phyloP scores from a whole-genome alignment of 164 flowering plant genomes.

The Liquidambar formosana region DNA sequence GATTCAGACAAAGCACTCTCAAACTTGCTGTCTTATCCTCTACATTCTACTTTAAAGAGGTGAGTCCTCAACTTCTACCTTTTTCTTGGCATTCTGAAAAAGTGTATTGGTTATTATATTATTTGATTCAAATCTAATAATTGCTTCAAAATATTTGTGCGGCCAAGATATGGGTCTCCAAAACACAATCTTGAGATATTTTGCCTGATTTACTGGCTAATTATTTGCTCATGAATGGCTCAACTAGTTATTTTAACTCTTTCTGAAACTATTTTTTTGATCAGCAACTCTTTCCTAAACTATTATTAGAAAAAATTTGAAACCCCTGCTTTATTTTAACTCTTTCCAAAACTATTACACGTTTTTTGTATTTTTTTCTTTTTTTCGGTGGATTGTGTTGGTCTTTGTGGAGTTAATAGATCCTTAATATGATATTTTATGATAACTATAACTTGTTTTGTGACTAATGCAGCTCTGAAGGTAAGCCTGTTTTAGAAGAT shows the following conservation, averaged over 20 bases:
- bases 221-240: background rate
- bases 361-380: too few species aligned
- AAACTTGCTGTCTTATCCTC: conserved; percentile 79
- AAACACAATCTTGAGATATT: background rate
- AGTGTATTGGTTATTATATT: background rate
- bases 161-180: background rate
- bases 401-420: background rate
- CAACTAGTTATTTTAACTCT: background rate
- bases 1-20: conserved; percentile 77
- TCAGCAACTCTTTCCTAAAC: background rate
- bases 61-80: conserved; percentile 15
- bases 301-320: background rate
- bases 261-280: too few species aligned
- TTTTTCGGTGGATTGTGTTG: too few species aligned
- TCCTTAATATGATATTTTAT: background rate
- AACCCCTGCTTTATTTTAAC: too few species aligned
- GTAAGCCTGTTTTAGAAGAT: conserved; percentile 68
- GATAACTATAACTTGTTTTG: background rate
- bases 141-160: too few species aligned
- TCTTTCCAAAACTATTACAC: too few species aligned
- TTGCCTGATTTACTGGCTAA: background rate
- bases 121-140: too few species aligned
- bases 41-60: conserved; percentile 69
- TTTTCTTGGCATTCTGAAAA: background rate
- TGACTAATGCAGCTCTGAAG: conserved; percentile 64